Evolutionary conservation across 1,284 basidiomycete genomes (phyloP).

Genomic region (Irpex lacteus): DNA sequence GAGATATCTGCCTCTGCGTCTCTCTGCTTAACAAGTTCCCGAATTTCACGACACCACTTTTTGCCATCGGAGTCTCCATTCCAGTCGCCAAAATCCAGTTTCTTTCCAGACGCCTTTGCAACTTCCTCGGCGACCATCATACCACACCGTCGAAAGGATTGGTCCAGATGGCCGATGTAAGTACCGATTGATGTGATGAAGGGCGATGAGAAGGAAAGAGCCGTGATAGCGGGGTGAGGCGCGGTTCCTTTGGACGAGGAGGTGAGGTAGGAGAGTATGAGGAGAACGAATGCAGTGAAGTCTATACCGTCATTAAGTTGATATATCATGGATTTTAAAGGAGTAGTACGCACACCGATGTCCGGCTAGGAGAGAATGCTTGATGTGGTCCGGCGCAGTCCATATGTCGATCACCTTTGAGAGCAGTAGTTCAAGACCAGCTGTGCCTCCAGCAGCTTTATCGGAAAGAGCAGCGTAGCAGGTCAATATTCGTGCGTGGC

Average conservation of each 20-base stretch:
- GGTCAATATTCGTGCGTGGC: slow-evolving; percentile 57
- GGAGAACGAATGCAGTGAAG: slow-evolving; percentile 19
- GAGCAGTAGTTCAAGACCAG: slow-evolving; percentile 50
- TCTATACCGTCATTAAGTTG: slow-evolving; percentile 25
- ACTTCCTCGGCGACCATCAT: slow-evolving; percentile 91
- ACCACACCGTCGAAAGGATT: slow-evolving; percentile 80
- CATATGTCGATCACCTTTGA: slow-evolving; percentile 54
- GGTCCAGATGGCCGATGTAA: slow-evolving; percentile 81
- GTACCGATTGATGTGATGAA: slow-evolving; percentile 75
- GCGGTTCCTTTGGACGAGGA: not conserved
- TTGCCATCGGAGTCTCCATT: slow-evolving; percentile 72
- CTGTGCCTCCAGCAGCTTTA: slow-evolving; percentile 30
- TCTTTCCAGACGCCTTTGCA: slow-evolving; percentile 57
- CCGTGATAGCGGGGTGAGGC: slow-evolving; percentile 24
- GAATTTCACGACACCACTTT: slow-evolving; percentile 60
- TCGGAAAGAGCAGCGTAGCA: slow-evolving; percentile 56
- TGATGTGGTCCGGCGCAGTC: slow-evolving; percentile 66
- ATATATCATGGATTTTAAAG: slow-evolving; percentile 43
- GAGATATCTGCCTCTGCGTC: slow-evolving; percentile 44
- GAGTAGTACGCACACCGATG: slow-evolving; percentile 64
- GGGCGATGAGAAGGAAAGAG: slow-evolving; percentile 49
- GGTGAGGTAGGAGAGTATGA: not conserved
- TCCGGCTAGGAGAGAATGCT: slow-evolving; percentile 65
- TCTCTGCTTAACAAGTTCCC: slow-evolving; percentile 46
- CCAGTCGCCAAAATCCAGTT: slow-evolving; percentile 83